These are phyloP conservation scores for Stephania cephalantha DNA, from an alignment of 164 flowering plant genomes.

Conservation along the genomic window DNA sequence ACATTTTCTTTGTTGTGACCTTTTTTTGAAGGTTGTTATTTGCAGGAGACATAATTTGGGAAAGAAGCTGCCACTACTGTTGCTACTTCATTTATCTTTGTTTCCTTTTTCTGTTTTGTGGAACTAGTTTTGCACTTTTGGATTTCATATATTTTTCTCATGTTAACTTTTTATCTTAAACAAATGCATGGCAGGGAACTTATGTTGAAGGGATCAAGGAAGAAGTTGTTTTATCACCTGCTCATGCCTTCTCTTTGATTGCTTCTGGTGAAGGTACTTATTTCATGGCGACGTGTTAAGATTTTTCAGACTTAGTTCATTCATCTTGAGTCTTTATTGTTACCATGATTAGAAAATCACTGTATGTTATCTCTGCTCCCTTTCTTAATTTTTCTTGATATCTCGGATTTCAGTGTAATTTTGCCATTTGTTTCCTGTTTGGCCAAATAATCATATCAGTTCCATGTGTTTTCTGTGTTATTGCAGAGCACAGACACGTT, in stretches of 20 bases:
- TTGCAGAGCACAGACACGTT: conserved; percentile 79
- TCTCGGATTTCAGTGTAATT: neutral
- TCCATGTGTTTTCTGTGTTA: conserved; percentile 5
- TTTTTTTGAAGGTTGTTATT: too few species aligned
- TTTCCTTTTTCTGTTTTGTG: neutral
- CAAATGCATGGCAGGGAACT: conserved; percentile 49
- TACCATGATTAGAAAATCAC: neutral
- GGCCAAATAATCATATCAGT: conserved; percentile 1
- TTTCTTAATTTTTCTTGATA: neutral
- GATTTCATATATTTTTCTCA: neutral
- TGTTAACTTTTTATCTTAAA: neutral
- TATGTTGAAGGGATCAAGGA: conserved; percentile 84
- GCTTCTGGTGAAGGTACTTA: conserved; percentile 80
- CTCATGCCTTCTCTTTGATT: conserved; percentile 77
- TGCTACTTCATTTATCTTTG: neutral
- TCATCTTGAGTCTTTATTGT: neutral
- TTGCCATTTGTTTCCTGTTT: neutral
- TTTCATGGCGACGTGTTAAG: neutral
- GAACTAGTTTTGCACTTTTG: neutral
- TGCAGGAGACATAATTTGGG: neutral
- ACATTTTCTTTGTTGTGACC: too few species aligned
- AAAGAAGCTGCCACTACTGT: neutral
- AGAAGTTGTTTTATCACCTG: conserved; percentile 84
- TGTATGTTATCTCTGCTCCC: too few species aligned
- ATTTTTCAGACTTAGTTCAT: neutral